phyloP scores from a whole-genome alignment of 805 yeast genomes.

The Priceomyces castillae region DNA sequence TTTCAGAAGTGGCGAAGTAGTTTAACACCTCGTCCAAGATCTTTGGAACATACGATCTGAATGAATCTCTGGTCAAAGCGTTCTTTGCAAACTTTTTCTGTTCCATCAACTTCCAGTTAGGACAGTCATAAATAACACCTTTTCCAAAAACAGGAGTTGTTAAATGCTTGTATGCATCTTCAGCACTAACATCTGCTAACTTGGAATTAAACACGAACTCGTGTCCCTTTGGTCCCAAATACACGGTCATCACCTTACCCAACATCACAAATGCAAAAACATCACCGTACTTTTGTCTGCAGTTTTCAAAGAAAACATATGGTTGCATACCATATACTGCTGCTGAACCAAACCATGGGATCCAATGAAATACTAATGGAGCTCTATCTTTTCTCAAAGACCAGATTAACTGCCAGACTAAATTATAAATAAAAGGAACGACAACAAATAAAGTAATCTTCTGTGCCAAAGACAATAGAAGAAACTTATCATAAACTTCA shows the following conservation, averaged over 20 bases:
- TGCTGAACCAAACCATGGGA: constrained; percentile 96
- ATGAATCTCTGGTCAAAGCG: constrained; percentile 82
- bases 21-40: constrained; percentile 73
- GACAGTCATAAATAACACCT: constrained; percentile 96
- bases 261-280: constrained; percentile 85
- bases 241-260: constrained; percentile 93
- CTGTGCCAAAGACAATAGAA: constrained; percentile 22
- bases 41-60: constrained; percentile 81
- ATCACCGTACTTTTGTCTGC: constrained; percentile 85
- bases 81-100: constrained; percentile 95
- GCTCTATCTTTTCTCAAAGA: constrained; percentile 78
- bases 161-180: constrained; percentile 90
- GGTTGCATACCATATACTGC: constrained; percentile 89
- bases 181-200: constrained; percentile 87
- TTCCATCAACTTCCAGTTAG: constrained; percentile 92
- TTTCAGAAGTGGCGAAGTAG: constrained; percentile 56
- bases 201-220: constrained; percentile 93
- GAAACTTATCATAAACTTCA: constrained; percentile 16
- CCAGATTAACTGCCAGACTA: constrained; percentile 64
- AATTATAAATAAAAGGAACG: constrained; percentile 63
- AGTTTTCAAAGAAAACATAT: constrained; percentile 77
- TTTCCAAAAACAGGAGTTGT: constrained; percentile 99
- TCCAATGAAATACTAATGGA: constrained; percentile 87
- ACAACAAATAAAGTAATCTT: constrained; percentile 34
- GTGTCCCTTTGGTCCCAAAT: constrained; percentile 95